A percentile compares a stretch with the other conserved stretches of the same genome.
These are phyloP conservation scores for Coniella vitis DNA, from an alignment of 2,329 filamentous ascomycete genomes.

Conservation along the genomic window DNA sequence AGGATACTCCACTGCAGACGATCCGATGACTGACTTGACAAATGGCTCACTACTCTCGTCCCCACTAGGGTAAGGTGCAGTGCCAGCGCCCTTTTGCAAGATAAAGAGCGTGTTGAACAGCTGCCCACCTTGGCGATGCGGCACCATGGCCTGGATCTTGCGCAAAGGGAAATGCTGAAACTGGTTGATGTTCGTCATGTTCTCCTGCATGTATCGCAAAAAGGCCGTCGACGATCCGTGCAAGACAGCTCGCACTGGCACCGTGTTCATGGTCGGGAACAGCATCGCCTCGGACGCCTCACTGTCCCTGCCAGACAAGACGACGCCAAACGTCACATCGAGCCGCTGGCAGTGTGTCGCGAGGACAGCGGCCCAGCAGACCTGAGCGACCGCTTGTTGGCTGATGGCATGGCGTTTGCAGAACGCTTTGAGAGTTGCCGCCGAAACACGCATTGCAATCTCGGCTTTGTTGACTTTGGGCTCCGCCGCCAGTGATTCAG, in stretches of 20 bases:
- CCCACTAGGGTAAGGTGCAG: neutral
- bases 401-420: slow-evolving; percentile 64
- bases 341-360: slow-evolving; percentile 56
- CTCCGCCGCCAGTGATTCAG: neutral
- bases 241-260: slow-evolving; percentile 65
- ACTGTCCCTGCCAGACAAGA: slow-evolving; percentile 77
- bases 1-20: slow-evolving; percentile 70
- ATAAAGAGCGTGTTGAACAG: slow-evolving; percentile 54
- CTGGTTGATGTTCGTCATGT: slow-evolving; percentile 56
- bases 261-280: slow-evolving; percentile 91
- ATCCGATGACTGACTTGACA: slow-evolving; percentile 56
- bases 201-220: slow-evolving; percentile 67
- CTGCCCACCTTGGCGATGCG: slow-evolving; percentile 32
- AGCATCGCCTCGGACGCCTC: slow-evolving; percentile 60
- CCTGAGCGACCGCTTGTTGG: slow-evolving; percentile 68
- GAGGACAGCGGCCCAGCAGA: slow-evolving; percentile 67
- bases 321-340: slow-evolving; percentile 75
- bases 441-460: slow-evolving; percentile 32
- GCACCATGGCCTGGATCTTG: slow-evolving; percentile 41
- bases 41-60: slow-evolving; percentile 27
- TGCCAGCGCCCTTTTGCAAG: slow-evolving; percentile 34
- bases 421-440: slow-evolving; percentile 43
- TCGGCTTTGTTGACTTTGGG: slow-evolving; percentile 35
- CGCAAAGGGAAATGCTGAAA: slow-evolving; percentile 74
- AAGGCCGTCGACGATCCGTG: slow-evolving; percentile 61